Conservation (phyloP, 805 yeast species). For the Pichia cephalocereana region DNA sequence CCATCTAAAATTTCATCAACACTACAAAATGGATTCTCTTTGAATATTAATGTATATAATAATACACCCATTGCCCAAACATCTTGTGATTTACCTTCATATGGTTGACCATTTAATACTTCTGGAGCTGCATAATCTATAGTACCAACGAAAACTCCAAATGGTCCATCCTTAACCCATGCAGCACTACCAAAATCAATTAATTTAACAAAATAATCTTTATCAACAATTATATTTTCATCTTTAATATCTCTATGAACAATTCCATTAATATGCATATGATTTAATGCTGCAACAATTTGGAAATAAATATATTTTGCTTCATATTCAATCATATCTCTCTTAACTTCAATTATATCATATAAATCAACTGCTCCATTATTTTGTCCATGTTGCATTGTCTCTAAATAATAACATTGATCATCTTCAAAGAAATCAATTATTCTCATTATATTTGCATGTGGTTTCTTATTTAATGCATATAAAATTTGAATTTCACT, state of each 20-base stretch:
- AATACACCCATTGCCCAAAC: conserved; percentile 95
- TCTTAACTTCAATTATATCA: conserved; percentile 81
- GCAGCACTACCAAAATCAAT: conserved; percentile 97
- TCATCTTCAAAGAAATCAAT: conserved; percentile 92
- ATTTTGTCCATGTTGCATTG: conserved; percentile 68
- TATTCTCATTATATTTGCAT: conserved; percentile 77
- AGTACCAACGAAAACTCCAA: conserved; percentile 96
- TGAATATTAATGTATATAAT: conserved; percentile 79
- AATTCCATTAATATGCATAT: conserved; percentile 77
- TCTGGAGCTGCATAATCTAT: conserved; percentile 98
- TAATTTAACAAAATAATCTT: conserved; percentile 67
- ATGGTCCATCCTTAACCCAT: conserved; percentile 82
- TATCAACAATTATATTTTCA: conserved; percentile 85
- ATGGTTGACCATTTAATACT: conserved; percentile 78
- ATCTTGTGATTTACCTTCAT: conserved; percentile 91
- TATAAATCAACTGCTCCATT: conserved; percentile 85
- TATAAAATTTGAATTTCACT: conserved; percentile 94
- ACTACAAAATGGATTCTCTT: conserved; percentile 92
- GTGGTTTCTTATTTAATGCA: conserved; percentile 65
- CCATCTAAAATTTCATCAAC: conserved; percentile 95
- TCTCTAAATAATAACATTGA: conserved; percentile 80
- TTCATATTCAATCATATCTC: conserved; percentile 72
- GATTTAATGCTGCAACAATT: conserved; percentile 67
- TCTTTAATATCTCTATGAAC: conserved; percentile 94
- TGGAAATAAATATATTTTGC: conserved; percentile 73